Evolutionary conservation across 2,329 filamentous ascomycete genomes (phyloP).

Genomic region (Penicillium nordicum): DNA sequence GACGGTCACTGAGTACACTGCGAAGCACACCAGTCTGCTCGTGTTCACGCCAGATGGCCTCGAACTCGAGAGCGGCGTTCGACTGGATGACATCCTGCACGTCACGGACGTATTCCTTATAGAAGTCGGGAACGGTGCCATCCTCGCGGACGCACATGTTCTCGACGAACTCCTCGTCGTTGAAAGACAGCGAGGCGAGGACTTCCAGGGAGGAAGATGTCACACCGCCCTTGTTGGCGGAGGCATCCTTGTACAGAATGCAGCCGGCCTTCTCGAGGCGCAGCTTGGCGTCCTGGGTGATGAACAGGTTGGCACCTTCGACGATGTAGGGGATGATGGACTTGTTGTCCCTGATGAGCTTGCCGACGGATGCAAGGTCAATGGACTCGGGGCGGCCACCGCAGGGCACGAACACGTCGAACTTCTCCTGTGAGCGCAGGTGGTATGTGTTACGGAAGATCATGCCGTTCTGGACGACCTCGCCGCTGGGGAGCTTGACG

Average conservation of each 20-base stretch:
- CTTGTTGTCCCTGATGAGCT: slow-evolving; percentile 88
- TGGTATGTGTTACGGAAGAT: slow-evolving; percentile 98
- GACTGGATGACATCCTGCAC: slow-evolving; percentile 88
- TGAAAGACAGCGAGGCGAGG: slow-evolving; percentile 87
- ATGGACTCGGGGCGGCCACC: slow-evolving; percentile 96
- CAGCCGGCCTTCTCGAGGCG: slow-evolving; percentile 93
- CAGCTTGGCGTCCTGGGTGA: slow-evolving; percentile 96
- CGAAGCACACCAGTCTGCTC: slow-evolving; percentile 74
- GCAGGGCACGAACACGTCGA: slow-evolving; percentile 91
- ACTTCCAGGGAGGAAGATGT: slow-evolving; percentile 97
- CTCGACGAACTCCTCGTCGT: slow-evolving; percentile 80
- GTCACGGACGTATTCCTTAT: slow-evolving; percentile 85
- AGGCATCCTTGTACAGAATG: slow-evolving; percentile 95
- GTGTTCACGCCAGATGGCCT: slow-evolving; percentile 96
- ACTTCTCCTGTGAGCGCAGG: slow-evolving; percentile 70
- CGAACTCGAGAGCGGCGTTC: slow-evolving; percentile 91
- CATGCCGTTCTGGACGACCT: slow-evolving; percentile 85
- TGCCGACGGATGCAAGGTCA: slow-evolving; percentile 80
- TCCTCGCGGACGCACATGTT: slow-evolving; percentile 87
- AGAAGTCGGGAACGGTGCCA: slow-evolving; percentile 81
- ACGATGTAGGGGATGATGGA: slow-evolving; percentile 88
- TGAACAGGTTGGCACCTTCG: slow-evolving; percentile 96
- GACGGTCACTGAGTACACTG: slow-evolving; percentile 84
- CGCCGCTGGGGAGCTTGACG: slow-evolving; percentile 80
- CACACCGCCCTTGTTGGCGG: slow-evolving; percentile 97